Evolutionary conservation across 2,329 filamentous ascomycete species (phyloP), one percentile per base, ranked within the genome.

Genomic region (Ceratocystis eucalypticola): DNA sequence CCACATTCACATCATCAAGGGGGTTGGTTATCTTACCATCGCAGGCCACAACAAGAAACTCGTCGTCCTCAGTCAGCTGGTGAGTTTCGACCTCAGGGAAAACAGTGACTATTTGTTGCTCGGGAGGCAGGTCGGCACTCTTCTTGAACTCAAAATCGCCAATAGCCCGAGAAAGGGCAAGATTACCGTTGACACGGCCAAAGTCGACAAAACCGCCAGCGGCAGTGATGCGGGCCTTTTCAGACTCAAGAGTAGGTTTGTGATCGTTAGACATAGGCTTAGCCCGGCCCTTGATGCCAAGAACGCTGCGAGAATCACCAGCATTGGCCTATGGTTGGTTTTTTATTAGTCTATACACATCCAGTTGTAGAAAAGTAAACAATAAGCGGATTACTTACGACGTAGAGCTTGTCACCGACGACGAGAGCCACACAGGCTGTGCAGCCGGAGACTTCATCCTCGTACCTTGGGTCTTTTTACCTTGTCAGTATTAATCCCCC

Each of bases 71-170:
- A 65, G 85, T 88, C 70, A 97, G 82, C 64, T 96, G 90, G 75
- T 99, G 94, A 69, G 89, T 84, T 65, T 91, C 90, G 57, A 99
- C 91, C 74, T 99, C 94, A 25, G 94, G 94, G 77, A 88, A 97
- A 5, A 94, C 94, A 17, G 94, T 99, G 55, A 99, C 94, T 71
- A 99, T 97, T 77, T 99, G 94, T 75, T 96, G 90, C 79, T 99
- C 94, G n/a, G 94, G 94, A 2, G 93, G 87, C 61, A 99, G 85
- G 74, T 96, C 92, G 71, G 93, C 89, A 76, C 91, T 96, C 83
- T 97, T 97, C 84, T 99, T 99, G 84, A 99, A 99, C 76, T 99
- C 94, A 74, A 99, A 99, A 76, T 99, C 94, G 72, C 94, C 94
- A 76, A 99, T 96, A 72, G 94, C 94, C 76, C 94, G 89, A 69